Base-by-base conservation (phyloP, 169 alveolate species). In the Theileria parva region DNA sequence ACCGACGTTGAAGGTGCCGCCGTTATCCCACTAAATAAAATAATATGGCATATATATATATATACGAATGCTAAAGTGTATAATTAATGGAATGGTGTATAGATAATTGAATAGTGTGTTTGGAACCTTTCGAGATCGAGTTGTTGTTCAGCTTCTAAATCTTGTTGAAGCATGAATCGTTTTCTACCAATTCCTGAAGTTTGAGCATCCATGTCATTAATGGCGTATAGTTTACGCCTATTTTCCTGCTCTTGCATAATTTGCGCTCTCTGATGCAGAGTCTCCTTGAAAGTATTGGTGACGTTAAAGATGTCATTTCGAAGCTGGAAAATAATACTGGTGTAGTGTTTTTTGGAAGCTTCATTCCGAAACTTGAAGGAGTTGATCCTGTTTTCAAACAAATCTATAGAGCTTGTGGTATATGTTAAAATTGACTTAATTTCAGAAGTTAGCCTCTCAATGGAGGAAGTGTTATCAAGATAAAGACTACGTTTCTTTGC, bases 241-340 rank as follows among this genome's bases (percentile, higher is more conserved):
- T 72, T 67, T 59, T 86, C 92, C 75, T 90, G 94, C 37, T 90
- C 86, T 57, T 79, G 85, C 91, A 90, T 90, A 25, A 84, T 85
- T 79, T 90, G 80, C 13, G 93, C 87, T 63, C 94, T 63, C 67
- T 86, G 91, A 34, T 90, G 89, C 9, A 90, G 55, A 13, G 83
- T 79, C 48, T 90, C 94, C 85, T 90, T 90, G 27, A 90, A 80
- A 60, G 72, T 85, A 66, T 90, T 90, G 19, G 94, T 90, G 71
- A 84, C 17, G 2, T 77, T 81, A 69, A 65, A 66, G 50, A 85
- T 67, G 59, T 70, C 59, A 48, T 77, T 77, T 21, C 87, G 65
- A 61, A 85, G 75, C 28, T 72, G 51, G 21, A 63, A 79, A 30
- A 85, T 76, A n/a, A 85, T 67, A 69, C 78, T 85, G 34, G 66